Evolutionary conservation across 2,329 filamentous ascomycete species (phyloP).

Genomic region (Leptographium galeiforme): DNA sequence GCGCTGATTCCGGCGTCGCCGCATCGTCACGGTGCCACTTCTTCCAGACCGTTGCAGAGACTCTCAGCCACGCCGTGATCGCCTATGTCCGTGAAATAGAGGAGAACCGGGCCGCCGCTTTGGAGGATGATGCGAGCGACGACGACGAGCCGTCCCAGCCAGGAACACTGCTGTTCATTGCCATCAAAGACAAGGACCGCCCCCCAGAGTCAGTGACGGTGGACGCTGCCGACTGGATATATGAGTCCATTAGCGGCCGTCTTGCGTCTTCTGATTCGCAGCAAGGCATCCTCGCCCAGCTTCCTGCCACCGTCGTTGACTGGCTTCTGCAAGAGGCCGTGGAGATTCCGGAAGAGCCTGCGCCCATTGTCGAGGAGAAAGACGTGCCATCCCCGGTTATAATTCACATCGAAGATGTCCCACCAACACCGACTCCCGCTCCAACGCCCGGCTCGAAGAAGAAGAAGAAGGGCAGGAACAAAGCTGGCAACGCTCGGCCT

Average conservation of each 20-base stretch:
- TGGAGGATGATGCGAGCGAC: not conserved
- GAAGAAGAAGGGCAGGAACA: not conserved
- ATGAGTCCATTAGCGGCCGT: not conserved
- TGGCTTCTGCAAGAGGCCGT: not conserved
- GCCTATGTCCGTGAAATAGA: not conserved
- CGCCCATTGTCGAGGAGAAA: not conserved
- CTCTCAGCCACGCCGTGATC: not conserved
- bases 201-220: not conserved
- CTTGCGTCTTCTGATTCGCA: not conserved
- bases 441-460: not conserved
- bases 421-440: not conserved
- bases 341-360: not conserved
- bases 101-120: not conserved
- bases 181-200: not conserved
- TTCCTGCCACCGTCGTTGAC: not conserved
- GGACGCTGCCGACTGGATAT: slow-evolving; percentile 2
- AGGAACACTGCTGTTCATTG: not conserved
- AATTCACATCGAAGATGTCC: not conserved
- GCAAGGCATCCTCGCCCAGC: not conserved
- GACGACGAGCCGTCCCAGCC: not conserved
- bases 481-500: not conserved
- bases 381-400: not conserved
- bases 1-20: not conserved
- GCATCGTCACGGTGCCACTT: not conserved
- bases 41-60: not conserved